These are phyloP conservation scores for Nemophila menziesii DNA, from an alignment of 257 asterid genomes.

Conservation along the genomic window DNA sequence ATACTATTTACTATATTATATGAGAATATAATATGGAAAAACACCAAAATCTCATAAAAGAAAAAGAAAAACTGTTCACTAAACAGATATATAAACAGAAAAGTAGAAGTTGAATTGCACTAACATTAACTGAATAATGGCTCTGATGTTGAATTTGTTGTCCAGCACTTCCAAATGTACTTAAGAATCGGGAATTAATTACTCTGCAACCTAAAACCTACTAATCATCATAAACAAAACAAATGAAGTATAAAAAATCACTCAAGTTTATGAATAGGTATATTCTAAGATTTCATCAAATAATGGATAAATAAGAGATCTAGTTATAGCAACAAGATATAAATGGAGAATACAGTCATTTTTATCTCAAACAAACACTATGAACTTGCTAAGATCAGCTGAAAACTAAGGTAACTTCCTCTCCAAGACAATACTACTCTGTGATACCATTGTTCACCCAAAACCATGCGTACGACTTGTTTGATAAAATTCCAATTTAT, in stretches of 20 bases:
- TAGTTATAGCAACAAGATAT: background rate
- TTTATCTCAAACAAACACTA: background rate
- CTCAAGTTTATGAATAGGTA: background rate
- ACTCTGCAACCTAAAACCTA: conserved; percentile 82
- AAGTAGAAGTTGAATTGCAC: conserved; percentile 13
- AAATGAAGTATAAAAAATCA: conserved; percentile 16
- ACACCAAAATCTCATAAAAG: too few species aligned
- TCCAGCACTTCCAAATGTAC: conserved; percentile 38
- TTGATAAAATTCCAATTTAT: too few species aligned
- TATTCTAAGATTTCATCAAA: background rate
- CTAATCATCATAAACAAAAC: conserved; percentile 42
- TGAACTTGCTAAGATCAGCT: background rate
- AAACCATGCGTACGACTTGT: too few species aligned
- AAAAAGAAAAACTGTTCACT: background rate
- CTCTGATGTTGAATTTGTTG: conserved; percentile 43
- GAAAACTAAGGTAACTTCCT: too few species aligned
- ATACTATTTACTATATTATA: too few species aligned
- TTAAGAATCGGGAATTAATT: conserved; percentile 69
- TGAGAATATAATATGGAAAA: too few species aligned
- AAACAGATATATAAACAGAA: background rate
- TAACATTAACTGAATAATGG: conserved; percentile 45
- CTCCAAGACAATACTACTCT: too few species aligned
- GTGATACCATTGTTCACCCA: too few species aligned
- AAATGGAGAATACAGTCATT: background rate
- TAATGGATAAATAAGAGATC: background rate